Evolutionary conservation across 768 basidiomycete genomes (phyloP), one percentile per base, ranked within the genome.

Genomic region (Termitomyces sp.): DNA sequence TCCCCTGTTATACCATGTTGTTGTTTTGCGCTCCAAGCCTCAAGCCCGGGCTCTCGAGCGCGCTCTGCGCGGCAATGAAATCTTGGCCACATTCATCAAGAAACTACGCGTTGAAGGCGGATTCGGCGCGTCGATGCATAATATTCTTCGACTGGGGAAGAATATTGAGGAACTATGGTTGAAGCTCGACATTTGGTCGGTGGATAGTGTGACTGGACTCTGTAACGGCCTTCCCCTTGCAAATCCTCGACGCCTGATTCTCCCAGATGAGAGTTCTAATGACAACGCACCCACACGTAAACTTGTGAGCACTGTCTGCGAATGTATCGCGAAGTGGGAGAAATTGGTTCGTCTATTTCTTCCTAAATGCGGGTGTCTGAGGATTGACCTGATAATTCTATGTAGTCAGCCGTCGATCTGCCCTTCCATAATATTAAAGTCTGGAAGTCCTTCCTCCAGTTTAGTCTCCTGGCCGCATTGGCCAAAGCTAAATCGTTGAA

Each of bases 51-150:
- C 70, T 7, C 49, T 72, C n/a, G 62, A 63, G 15, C 51, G 50
- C 0, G 61, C 66, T 0, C 57, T 73, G 1, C 57, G 63, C 22
- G 42, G 24, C 4, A 68, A 69, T 45, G 22, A 39, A 12, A 46
- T 57, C 6, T 63, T 71, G 3, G 71, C 68, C 20, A 11, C 24
- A 5, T 68, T 69, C 48, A 69, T 71, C 46, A 64, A 66, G 53
- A 71, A 70, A 46, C 59, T 72, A 11, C 65, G 69, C n/a, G 59
- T 71, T 36, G 68, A 71, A 57, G 68, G 69, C 9, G 67, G 66
- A 1, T 69, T 63, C 16, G 65, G 67, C 8, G 7, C 18, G 3
- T 55, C 48, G 4, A 63, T 66, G 62, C 39, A 58, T n/a, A 45
- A 45, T 52, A 53, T 66, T 15, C 39, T 66, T 32, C 33, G 44